These are phyloP conservation scores for Fusarium sp. DNA, from an alignment of 2,329 filamentous ascomycete species.

Conservation along the genomic window DNA sequence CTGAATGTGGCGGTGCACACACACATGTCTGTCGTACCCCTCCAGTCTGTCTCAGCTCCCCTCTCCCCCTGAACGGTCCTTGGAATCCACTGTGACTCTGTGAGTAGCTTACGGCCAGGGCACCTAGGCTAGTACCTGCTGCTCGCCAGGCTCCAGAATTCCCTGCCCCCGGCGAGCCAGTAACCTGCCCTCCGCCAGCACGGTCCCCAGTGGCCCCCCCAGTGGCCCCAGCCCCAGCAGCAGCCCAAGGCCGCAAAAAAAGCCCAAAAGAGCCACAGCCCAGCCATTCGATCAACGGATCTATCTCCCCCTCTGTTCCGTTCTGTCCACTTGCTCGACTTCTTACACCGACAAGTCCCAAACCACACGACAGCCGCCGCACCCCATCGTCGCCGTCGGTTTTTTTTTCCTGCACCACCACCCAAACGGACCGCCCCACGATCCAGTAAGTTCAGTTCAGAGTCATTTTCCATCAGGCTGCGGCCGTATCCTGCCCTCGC, in stretches of 20 bases:
- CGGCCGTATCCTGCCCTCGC: neutral
- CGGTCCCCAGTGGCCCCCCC: constrained; percentile 21
- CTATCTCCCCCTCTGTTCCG: constrained; percentile 39
- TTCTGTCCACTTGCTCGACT: constrained; percentile 24
- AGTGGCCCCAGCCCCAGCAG: constrained; percentile 23
- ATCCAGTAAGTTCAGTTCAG: constrained; percentile 42
- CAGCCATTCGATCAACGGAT: constrained; percentile 1
- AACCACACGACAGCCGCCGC: constrained; percentile 41
- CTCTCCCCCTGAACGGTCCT: constrained; percentile 34
- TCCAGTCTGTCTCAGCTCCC: constrained; percentile 28
- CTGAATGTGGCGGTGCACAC: constrained; percentile 35
- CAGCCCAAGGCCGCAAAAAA: constrained; percentile 39
- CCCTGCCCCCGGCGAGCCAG: constrained; percentile 23
- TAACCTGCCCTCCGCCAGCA: constrained; percentile 25
- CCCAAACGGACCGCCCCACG: constrained; percentile 46
- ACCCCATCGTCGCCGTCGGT: constrained; percentile 44
- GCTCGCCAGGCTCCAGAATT: constrained; percentile 41
- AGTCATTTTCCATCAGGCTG: constrained; percentile 21
- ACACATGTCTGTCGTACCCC: constrained; percentile 15
- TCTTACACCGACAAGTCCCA: constrained; percentile 48
- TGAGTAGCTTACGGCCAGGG: neutral
- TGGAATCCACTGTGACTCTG: constrained; percentile 2
- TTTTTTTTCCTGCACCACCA: constrained; percentile 48
- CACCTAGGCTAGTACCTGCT: neutral
- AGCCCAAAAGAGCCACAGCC: constrained; percentile 24